Percentiles rank a stretch among this genome's conserved stretches.
Conservation (phyloP, 345 rosid species). For the Toxicodendron radicans region DNA sequence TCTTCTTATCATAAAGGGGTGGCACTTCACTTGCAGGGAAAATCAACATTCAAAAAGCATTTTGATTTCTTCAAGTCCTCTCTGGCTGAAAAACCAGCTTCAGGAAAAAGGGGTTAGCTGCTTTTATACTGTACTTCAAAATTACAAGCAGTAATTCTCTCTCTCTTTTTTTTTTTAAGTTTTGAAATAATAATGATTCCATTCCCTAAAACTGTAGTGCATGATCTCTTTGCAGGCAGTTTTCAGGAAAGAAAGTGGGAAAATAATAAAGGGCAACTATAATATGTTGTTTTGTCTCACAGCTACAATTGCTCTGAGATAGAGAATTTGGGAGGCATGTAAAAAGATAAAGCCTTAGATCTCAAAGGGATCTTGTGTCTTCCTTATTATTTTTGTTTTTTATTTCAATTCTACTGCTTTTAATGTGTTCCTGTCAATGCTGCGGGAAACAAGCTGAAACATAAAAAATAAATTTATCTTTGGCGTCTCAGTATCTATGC, state of each 20-base stretch:
- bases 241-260: constrained; percentile 45
- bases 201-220: constrained; percentile 12
- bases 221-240: constrained; percentile 37
- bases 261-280: constrained; percentile 32
- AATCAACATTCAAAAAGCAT: constrained; percentile 38
- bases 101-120: constrained; percentile 39
- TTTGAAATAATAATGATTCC: background rate
- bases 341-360: constrained; percentile 27
- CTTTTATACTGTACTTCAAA: background rate
- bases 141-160: background rate
- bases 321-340: constrained; percentile 24
- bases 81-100: constrained; percentile 32
- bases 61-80: constrained; percentile 46
- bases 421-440: constrained; percentile 44
- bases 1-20: background rate
- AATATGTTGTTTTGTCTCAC: constrained; percentile 29
- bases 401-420: constrained; percentile 27
- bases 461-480: constrained; percentile 21
- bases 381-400: constrained; percentile 18
- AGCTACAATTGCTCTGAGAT: constrained; percentile 24
- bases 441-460: constrained; percentile 48
- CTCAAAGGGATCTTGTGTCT: constrained; percentile 35
- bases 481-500: constrained; percentile 12
- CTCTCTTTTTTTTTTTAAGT: too few species aligned
- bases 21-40: constrained; percentile 35